Evolutionary conservation across 2,329 filamentous ascomycete genomes (phyloP), one percentile per base, ranked within the genome.

Genomic region (Fusarium scirpi): DNA sequence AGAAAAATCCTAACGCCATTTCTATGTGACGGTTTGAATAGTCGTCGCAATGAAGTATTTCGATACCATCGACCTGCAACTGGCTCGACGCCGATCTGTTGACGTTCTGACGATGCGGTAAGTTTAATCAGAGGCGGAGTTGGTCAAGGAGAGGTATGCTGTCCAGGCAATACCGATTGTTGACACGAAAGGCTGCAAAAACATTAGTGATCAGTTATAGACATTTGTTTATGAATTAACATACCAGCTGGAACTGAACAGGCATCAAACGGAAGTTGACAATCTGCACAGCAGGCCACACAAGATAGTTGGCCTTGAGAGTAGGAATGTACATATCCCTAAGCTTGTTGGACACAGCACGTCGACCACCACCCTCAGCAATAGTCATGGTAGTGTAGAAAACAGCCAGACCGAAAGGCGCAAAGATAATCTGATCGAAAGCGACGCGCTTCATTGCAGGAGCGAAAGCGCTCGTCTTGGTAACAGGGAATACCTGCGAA

Each of bases 331-430:
- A 99, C 82, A 98, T 94, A 78, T 98, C 95, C 76, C 92, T 88
- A 75, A 99, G 90, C 85, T 99, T 99, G 78, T 91, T 87, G 67
- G 86, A 83, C 52, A 99, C 86, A 10, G 93, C 94, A 65, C 92
- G 87, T 75, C 88, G 89, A 32, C 94, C 94, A 62, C 96, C 96
- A 27, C 96, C 96, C 82, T 99, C 96, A 15, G 95, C 93, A 18
- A 98, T 82, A 0, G 96, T 98, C 95, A 99, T 98, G 81, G 91
- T 95, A 1, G 93, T 94, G 80, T 98, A 99, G 85, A 99, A 99
- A 72, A 88, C 86, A 16, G 88, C 92, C 60, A 99, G 88, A 83
- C 93, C 94, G 71, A 96, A 88, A 2, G 96, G 96, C 43, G 96
- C 94, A 81, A 98, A 98, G 54, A 97, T 86, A 30, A 98, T 85